These are phyloP conservation scores for Haberlea rhodopensis DNA, from an alignment of 257 asterid species.

Conservation along the genomic window DNA sequence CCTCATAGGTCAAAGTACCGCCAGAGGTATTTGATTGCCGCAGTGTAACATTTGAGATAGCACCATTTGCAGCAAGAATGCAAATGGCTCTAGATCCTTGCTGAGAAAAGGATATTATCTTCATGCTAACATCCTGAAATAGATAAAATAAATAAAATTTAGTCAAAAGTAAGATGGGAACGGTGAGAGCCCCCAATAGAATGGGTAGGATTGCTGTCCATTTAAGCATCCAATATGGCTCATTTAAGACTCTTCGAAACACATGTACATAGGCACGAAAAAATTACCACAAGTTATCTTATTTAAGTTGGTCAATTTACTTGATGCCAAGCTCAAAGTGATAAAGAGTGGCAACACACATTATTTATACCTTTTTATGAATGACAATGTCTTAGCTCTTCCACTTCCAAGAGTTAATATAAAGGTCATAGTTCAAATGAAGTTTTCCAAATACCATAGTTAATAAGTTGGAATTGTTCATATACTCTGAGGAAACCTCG, in stretches of 20 bases:
- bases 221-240: background rate
- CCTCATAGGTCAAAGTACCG: constrained; percentile 95
- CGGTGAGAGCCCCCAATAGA: constrained; percentile 1
- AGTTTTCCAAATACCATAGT: background rate
- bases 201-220: background rate
- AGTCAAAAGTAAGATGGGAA: constrained; percentile 8
- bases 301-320: background rate
- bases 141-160: background rate
- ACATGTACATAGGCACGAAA: background rate
- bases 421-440: background rate
- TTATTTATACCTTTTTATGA: too few relatives aligned
- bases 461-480: background rate
- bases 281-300: background rate
- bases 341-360: too few relatives aligned
- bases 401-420: too few relatives aligned
- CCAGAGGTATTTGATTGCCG: constrained; percentile 89
- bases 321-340: background rate
- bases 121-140: constrained; percentile 78
- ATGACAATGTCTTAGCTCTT: too few relatives aligned
- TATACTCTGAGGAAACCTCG: background rate
- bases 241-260: background rate
- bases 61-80: constrained; percentile 79
- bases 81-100: constrained; percentile 85
- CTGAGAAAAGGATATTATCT: constrained; percentile 81
- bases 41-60: constrained; percentile 80